Base-by-base conservation (phyloP, 2,329 filamentous ascomycete genomes). In the Eurotiales sp. region DNA sequence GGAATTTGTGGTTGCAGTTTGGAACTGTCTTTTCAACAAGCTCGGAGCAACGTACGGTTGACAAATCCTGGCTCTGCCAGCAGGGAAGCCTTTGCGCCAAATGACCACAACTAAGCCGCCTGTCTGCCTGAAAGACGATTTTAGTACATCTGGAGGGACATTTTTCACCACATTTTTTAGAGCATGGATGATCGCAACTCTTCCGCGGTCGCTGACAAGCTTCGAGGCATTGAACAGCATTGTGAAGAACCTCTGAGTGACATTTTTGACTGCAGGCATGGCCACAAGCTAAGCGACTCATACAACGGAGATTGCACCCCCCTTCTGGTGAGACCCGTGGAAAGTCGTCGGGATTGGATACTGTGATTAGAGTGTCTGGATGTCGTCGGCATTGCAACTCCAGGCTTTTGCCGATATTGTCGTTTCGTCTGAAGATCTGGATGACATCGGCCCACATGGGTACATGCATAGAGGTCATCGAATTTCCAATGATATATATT, bases 401-500 rank as follows among this genome's bases (percentile, higher is more conserved):
- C 1, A 88, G 63, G 0, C 57, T 52, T 0, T 59, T 58, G 0
- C 83, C 83, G 3, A 87, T 59, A 30, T 76, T 78, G 2, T 67
- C 69, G 0, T 65, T 60, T 0, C 58, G 57, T 8, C 67, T 53
- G 0, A 90, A 66, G 19, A 84, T 78, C 0, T 67, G 53, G 8
- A 84, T 64, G 0, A 88, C 81, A 0, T 80, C 59, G 0, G 64
- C 59, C 86, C 86, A 90, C 84, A 88, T 88, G 0, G 66, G 61
- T 0, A 88, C 74, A 17, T 73, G 65, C 0, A 61, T 61, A 25
- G 77, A 84, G 0, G 84, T 88, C 0, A 77, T 64, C 0, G 81
- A 61, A 58, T 89, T 85, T 1, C 86, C 85, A 29, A 90, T 82
- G 15, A 90, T 71, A 60, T 85, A 87, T 77, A 90, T 82, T 0